These are phyloP conservation scores for Macrocystidia cucumis DNA, from an alignment of 1,284 basidiomycete genomes.

Conservation along the genomic window DNA sequence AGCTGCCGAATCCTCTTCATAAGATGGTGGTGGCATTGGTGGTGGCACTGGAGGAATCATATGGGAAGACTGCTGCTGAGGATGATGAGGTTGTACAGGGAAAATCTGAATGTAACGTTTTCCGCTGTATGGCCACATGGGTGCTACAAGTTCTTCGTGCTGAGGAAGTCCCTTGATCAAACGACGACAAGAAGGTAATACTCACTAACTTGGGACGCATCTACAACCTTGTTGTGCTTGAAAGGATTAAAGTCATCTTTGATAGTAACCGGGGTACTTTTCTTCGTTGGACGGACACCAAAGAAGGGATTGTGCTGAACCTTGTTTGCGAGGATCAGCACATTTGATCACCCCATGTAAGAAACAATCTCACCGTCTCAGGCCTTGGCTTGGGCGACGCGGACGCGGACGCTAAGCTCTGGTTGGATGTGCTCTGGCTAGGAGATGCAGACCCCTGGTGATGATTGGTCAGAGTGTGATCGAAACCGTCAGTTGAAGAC, in stretches of 20 bases:
- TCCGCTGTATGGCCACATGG: slow-evolving; percentile 84
- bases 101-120: slow-evolving; percentile 80
- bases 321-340: no score
- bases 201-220: slow-evolving; percentile 68
- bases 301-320: slow-evolving; percentile 92
- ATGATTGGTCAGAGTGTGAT: slow-evolving; percentile 11
- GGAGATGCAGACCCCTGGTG: slow-evolving; percentile 41
- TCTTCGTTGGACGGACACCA: slow-evolving; percentile 70
- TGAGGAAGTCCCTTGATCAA: slow-evolving; percentile 2
- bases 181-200: slow-evolving; percentile 12
- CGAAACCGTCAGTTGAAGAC: slow-evolving; percentile 16
- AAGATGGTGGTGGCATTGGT: slow-evolving; percentile 60
- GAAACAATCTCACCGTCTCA: slow-evolving; percentile 32
- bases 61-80: slow-evolving; percentile 53
- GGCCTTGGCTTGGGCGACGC: slow-evolving; percentile 55
- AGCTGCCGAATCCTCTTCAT: slow-evolving; percentile 63
- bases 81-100: slow-evolving; percentile 48
- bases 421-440: slow-evolving; percentile 25
- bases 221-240: slow-evolving; percentile 76
- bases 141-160: slow-evolving; percentile 33
- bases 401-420: slow-evolving; percentile 32
- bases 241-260: slow-evolving; percentile 96
- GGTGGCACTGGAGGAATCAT: slow-evolving; percentile 60
- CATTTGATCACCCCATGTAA: not conserved
- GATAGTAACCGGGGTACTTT: slow-evolving; percentile 63